Evolutionary conservation across 1,284 basidiomycete species (phyloP).

Genomic region (Ustilago lituana): DNA sequence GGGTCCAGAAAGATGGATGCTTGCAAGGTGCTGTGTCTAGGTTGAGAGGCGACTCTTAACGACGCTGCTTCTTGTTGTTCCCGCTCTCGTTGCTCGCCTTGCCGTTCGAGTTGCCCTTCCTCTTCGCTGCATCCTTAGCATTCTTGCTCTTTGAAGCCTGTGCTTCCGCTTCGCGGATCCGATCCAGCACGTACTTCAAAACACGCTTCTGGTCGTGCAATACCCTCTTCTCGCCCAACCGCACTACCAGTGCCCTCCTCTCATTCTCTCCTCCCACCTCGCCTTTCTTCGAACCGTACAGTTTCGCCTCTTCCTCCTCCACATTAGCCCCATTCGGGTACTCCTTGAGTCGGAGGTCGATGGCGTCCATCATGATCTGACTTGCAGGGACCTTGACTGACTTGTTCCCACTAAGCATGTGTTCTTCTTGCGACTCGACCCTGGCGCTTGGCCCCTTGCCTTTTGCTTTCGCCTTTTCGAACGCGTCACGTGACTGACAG

Average conservation of each 20-base stretch:
- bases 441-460: slow-evolving; percentile 82
- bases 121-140: slow-evolving; percentile 26
- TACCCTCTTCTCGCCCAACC: slow-evolving; percentile 82
- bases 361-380: slow-evolving; percentile 40
- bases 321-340: slow-evolving; percentile 25
- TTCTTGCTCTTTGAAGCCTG: slow-evolving; percentile 13
- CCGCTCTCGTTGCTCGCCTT: slow-evolving; percentile 3
- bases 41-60: too few species aligned
- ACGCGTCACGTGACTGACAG: slow-evolving; percentile 74
- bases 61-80: slow-evolving; percentile 32
- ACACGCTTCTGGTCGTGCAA: slow-evolving; percentile 67
- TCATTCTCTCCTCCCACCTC: slow-evolving; percentile 30
- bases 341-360: slow-evolving; percentile 34
- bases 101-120: slow-evolving; percentile 14
- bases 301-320: slow-evolving; percentile 73
- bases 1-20: too few species aligned
- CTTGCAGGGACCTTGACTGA: slow-evolving; percentile 19
- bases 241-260: slow-evolving; percentile 77
- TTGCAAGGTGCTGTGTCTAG: too few species aligned
- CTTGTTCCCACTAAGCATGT: slow-evolving; percentile 10
- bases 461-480: slow-evolving; percentile 75
- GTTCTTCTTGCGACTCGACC: slow-evolving; percentile 69
- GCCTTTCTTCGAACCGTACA: slow-evolving; percentile 50
- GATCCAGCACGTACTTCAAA: slow-evolving; percentile 38
- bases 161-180: slow-evolving; percentile 25